Evolutionary conservation across 2,329 filamentous ascomycete species (phyloP).

Genomic region (Colletotrichum eremochloae): DNA sequence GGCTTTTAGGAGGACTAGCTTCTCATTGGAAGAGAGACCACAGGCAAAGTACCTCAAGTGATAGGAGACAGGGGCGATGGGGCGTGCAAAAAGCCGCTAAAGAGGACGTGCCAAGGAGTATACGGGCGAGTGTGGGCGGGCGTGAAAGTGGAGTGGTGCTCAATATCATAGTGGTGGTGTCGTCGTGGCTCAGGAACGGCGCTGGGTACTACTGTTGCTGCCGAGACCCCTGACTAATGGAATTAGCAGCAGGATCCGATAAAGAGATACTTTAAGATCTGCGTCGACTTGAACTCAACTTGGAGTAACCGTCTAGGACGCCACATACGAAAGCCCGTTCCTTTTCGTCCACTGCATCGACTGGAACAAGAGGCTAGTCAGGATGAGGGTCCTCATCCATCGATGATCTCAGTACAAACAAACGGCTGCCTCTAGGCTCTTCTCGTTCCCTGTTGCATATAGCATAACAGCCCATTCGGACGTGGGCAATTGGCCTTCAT

Average conservation of each 20-base stretch:
- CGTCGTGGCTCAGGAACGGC: conserved; percentile 39
- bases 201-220: conserved; percentile 18
- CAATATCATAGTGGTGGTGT: conserved; percentile 2
- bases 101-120: conserved; percentile 28
- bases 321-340: conserved; percentile 27
- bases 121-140: background rate
- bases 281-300: too few relatives aligned
- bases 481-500: background rate
- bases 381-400: conserved; percentile 12
- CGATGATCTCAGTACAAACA: conserved; percentile 19
- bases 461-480: background rate
- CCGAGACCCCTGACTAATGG: conserved; percentile 36
- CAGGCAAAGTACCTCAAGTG: background rate
- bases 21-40: background rate
- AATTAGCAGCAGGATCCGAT: conserved; percentile 21
- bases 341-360: conserved; percentile 15
- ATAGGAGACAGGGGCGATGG: conserved; percentile 19
- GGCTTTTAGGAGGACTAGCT: conserved; percentile 9
- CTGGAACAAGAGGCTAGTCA: conserved; percentile 20
- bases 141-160: conserved; percentile 2
- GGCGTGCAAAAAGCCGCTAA: conserved; percentile 14
- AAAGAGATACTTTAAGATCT: conserved; percentile 2
- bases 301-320: conserved; percentile 22
- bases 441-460: background rate
- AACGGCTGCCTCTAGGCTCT: background rate